These are phyloP conservation scores for Epichloe gansuensis DNA, from an alignment of 2,329 filamentous ascomycete genomes.

Conservation along the genomic window DNA sequence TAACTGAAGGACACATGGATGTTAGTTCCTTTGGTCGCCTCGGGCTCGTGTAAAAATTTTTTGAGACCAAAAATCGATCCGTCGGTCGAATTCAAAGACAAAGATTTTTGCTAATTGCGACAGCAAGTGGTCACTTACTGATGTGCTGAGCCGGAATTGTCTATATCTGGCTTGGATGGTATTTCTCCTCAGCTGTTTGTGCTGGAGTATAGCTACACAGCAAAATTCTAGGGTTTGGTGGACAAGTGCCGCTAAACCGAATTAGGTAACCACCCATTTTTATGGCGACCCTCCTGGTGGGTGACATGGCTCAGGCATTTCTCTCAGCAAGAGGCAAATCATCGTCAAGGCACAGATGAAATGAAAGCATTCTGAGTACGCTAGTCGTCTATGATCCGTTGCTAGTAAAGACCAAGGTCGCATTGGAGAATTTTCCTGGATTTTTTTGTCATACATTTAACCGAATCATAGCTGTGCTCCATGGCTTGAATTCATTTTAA, in stretches of 20 bases:
- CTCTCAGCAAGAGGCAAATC: background rate
- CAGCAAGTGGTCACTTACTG: conserved; percentile 20
- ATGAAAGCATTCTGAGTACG: background rate
- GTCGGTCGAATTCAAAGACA: background rate
- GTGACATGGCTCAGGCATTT: background rate
- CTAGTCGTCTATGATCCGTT: background rate
- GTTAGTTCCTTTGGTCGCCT: conserved; percentile 2
- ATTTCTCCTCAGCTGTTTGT: conserved; percentile 24
- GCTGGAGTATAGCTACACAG: conserved; percentile 22
- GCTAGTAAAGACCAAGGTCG: background rate
- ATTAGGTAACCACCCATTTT: conserved; percentile 27
- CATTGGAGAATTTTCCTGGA: background rate
- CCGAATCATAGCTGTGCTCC: conserved; percentile 13
- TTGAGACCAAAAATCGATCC: background rate
- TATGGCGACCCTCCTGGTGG: background rate
- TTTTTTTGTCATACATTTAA: conserved; percentile 3
- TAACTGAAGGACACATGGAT: conserved; percentile 4
- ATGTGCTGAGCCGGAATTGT: conserved; percentile 22
- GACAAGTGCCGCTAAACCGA: conserved; percentile 22
- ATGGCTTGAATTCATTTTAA: conserved; percentile 29
- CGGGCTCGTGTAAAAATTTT: conserved; percentile 4
- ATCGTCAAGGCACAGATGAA: too few relatives aligned
- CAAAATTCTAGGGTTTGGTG: conserved; percentile 35
- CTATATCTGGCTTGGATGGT: conserved; percentile 20
- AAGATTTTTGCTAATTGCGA: conserved; percentile 4